Base-by-base conservation (phyloP, 208 protist species). In the Endotrypanum monterogeii region DNA sequence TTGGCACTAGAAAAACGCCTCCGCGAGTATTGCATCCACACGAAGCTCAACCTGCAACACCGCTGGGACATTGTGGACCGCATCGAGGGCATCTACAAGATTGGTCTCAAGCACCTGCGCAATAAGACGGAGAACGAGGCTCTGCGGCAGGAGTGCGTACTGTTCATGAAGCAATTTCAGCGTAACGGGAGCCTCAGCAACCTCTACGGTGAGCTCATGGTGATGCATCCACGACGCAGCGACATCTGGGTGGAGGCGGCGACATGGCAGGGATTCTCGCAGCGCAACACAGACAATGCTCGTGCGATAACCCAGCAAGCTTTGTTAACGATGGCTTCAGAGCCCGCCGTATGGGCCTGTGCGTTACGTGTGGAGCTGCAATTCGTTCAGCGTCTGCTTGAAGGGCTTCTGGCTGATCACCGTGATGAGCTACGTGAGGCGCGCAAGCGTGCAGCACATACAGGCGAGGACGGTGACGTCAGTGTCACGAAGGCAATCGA, bases 241-340 rank as follows among this genome's bases (percentile, higher is more conserved):
- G 86, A 86, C 51, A 78, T 93, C 16, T 97, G 93, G 91, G 81
- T 86, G 18, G 93, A 95, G 79, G 93, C 93, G 18, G 87, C 89
- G 35, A 69, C 87, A 62, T 95, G 89, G 82, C 88, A 95, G 71
- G 80, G 79, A 48, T 66, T 87, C 11, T 74, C 85, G 74, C 73
- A 76, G 57, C 76, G 73, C 68, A 95, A 97, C 74, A 80, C 80
- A 14, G 86, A 95, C 67, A 90, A 94, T 71, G 93, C 80, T 12
- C 90, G 93, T 7, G 83, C 84, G 18, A 89, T 95, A 70, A 51
- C 92, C 30, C 93, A 97, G 78, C 89, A 92, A 78, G 89, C 90
- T 52, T 71, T 97, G 56, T 73, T 92, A 51, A 91, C 88, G 23
- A 89, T 92, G 74, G 60, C 80, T 0, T 70, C 61, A 2, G 79